Base-by-base conservation (phyloP, 2,329 filamentous ascomycete genomes). In the Xylaria hypoxylon region DNA sequence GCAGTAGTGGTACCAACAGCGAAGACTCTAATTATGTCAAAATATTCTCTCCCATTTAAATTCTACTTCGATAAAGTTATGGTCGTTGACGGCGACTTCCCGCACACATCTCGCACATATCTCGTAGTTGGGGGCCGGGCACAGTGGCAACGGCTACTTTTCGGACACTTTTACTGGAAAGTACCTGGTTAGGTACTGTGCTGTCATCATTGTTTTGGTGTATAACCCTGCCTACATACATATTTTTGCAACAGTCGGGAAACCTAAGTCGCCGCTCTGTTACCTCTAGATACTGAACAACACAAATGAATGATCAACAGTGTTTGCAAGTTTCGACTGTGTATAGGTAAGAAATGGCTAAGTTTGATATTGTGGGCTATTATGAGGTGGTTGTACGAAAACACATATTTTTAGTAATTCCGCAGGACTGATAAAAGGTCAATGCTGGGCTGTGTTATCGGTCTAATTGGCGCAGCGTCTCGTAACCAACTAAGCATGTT, bases 21-120 rank as follows among this genome's bases (percentile, higher is more conserved):
- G 8, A 45, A 19, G 3, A 22, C 15, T 19, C 2, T n/a, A 40
- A 2, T 24, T 3, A 5, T 5, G 10, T 40, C 17, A 1, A 6
- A 5, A 8, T 31, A n/a, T n/a, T 44, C 31, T n/a, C 13, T 42
- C 35, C n/a, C n/a, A 51, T 55, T 50, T 15, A 38, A 17, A 24
- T 48, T 50, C 24, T 31, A 33, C 15, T 17, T 28, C 5, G 7
- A 45, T 5, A 15, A 15, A 17, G 3, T 51, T 6, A 22, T 40
- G 1, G 6, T 57, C 45, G 8, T 59, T 60, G 67, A 38, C 24
- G 17, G 45, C 24, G 17, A 64, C 59, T 61, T 66, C 42, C 64
- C 65, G 61, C 61, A 22, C 4, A 68, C 64, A 48, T 67, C 22
- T 68, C 63, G 59, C 55, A 44, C n/a, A 67, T 59, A 63, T 69